phyloP scores from a whole-genome alignment of 2,329 filamentous ascomycete genomes.

The Scedosporium minutisporum region DNA sequence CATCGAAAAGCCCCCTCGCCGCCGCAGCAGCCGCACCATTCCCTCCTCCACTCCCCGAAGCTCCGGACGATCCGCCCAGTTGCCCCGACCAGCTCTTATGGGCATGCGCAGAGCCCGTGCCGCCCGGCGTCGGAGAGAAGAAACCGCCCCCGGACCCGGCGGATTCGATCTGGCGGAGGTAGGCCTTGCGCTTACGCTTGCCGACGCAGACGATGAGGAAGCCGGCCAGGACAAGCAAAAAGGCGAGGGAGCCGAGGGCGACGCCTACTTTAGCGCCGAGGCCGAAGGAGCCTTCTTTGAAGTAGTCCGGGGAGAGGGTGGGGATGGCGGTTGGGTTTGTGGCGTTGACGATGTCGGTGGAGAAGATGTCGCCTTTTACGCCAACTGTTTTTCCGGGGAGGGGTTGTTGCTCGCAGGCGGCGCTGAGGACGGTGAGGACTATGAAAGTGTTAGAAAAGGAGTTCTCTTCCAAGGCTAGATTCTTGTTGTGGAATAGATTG shows the following conservation, averaged over 20 bases:
- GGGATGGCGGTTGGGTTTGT: conserved; percentile 36
- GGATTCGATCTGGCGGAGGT: conserved; percentile 37
- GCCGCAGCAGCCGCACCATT: conserved; percentile 1
- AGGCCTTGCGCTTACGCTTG: conserved; percentile 42
- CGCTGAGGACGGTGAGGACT: conserved; percentile 43
- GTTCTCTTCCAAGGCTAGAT: neutral
- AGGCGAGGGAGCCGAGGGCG: conserved; percentile 37
- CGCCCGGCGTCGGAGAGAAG: conserved; percentile 4
- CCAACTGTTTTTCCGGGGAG: conserved; percentile 35
- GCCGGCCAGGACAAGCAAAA: conserved; percentile 38
- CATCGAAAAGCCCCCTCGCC: conserved; percentile 14
- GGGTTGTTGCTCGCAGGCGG: conserved; percentile 46
- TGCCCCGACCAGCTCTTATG: conserved; percentile 26
- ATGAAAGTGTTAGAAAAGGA: neutral
- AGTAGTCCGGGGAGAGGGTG: conserved; percentile 28
- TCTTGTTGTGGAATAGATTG: neutral
- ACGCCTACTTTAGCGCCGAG: conserved; percentile 51
- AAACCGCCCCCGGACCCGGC: conserved; percentile 3
- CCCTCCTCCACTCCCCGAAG: neutral
- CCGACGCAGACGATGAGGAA: conserved; percentile 47
- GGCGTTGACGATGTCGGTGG: conserved; percentile 34
- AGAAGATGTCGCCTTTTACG: conserved; percentile 43
- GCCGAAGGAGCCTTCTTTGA: conserved; percentile 33
- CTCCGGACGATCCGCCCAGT: neutral
- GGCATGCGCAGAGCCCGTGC: conserved; percentile 16